A percentile compares a stretch with the other conserved stretches of the same genome.
Conservation (phyloP, 2,329 filamentous ascomycete genomes). For the Lithohypha guttulata region DNA sequence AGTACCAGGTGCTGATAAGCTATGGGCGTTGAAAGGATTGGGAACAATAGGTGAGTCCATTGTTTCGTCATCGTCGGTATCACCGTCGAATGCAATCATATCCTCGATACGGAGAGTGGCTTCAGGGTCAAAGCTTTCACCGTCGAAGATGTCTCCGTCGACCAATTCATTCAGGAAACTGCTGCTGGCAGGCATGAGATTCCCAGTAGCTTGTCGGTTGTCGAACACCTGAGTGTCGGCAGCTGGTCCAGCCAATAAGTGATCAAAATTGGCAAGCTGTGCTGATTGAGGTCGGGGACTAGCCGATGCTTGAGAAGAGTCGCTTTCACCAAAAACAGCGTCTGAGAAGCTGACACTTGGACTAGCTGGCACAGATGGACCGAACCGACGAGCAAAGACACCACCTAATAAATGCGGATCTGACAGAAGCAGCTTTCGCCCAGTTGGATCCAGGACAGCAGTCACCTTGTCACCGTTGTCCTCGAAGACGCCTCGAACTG, state of each 20-base stretch:
- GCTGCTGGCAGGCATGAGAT: slow-evolving; percentile 8
- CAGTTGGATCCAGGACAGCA: slow-evolving; percentile 37
- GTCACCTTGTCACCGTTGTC: slow-evolving; percentile 39
- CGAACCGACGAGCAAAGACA: slow-evolving; percentile 31
- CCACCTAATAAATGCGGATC: slow-evolving; percentile 27
- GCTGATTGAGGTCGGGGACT: slow-evolving; percentile 2
- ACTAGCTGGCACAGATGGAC: slow-evolving; percentile 18
- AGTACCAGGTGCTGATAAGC: slow-evolving; percentile 5
- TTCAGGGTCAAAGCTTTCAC: slow-evolving; percentile 25
- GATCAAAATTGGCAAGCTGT: slow-evolving; percentile 3
- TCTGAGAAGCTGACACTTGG: slow-evolving; percentile 20
- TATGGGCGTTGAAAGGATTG: slow-evolving; percentile 12
- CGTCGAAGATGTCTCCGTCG: slow-evolving; percentile 13
- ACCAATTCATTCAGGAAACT: slow-evolving; percentile 20
- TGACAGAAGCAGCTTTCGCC: slow-evolving; percentile 39
- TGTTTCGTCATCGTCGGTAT: slow-evolving; percentile 35
- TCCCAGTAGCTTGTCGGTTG: slow-evolving; percentile 7
- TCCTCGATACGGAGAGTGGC: slow-evolving; percentile 55
- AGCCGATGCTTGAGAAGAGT: slow-evolving; percentile 27
- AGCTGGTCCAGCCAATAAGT: slow-evolving; percentile 4
- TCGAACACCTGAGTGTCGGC: slow-evolving; percentile 2
- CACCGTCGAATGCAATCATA: slow-evolving; percentile 58
- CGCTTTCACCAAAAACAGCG: slow-evolving; percentile 31
- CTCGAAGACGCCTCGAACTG: slow-evolving; percentile 38
- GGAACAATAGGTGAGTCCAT: slow-evolving; percentile 26